Conservation (phyloP, 1,139 yeast species). For the Hanseniaspora gamundiae region DNA sequence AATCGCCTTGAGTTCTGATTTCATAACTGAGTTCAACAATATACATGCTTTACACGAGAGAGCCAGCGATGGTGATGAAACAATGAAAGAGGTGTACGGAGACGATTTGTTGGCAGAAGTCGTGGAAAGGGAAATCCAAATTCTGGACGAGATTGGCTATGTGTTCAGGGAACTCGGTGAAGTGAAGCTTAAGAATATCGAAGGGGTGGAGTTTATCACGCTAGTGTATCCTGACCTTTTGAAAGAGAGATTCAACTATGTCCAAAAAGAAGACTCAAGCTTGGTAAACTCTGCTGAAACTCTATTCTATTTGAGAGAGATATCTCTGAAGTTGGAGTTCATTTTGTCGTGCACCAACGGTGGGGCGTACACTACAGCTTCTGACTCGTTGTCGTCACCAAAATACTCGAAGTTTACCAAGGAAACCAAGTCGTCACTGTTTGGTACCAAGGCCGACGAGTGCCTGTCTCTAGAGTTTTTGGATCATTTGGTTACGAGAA, state of each 20-base stretch:
- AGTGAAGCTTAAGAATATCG: slow-evolving; percentile 82
- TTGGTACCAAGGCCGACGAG: slow-evolving; percentile 11
- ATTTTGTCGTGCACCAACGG: slow-evolving; percentile 17
- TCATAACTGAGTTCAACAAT: slow-evolving; percentile 55
- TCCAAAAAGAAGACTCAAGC: slow-evolving; percentile 16
- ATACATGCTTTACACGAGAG: slow-evolving; percentile 43
- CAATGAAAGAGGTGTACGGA: slow-evolving; percentile 48
- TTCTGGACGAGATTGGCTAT: slow-evolving; percentile 61
- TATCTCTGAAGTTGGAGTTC: slow-evolving; percentile 18
- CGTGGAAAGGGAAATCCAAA: slow-evolving; percentile 53
- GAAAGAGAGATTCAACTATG: slow-evolving; percentile 36
- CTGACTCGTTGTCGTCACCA: neutral
- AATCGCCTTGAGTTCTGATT: slow-evolving; percentile 74
- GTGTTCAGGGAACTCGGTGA: slow-evolving; percentile 69
- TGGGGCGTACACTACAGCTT: slow-evolving; percentile 7
- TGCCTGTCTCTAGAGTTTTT: slow-evolving; percentile 18
- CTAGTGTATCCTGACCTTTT: slow-evolving; percentile 62
- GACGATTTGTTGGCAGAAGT: slow-evolving; percentile 49
- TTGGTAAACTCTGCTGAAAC: slow-evolving; percentile 17
- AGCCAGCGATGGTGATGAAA: slow-evolving; percentile 22
- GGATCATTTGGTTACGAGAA: slow-evolving; percentile 23
- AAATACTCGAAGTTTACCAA: slow-evolving; percentile 5
- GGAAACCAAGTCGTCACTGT: slow-evolving; percentile 3
- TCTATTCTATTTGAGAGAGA: slow-evolving; percentile 16
- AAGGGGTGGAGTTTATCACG: slow-evolving; percentile 81